A percentile compares a stretch with the other conserved stretches of the same genome.
Conservation (phyloP, 2,329 filamentous ascomycete species). For the Cladosporium sp. region DNA sequence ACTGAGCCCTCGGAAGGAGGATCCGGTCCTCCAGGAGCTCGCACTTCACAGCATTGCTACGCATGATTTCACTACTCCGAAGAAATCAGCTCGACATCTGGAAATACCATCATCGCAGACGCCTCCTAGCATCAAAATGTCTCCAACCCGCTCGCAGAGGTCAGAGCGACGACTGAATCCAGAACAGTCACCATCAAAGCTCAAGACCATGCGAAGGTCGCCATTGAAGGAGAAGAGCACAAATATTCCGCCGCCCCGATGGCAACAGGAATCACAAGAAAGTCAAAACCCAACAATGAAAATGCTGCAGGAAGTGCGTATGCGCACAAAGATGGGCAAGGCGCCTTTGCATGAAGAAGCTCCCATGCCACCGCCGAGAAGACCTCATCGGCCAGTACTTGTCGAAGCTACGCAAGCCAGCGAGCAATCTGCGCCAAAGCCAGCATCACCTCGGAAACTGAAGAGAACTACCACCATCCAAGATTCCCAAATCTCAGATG, state of each 20-base stretch:
- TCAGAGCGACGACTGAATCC: not conserved
- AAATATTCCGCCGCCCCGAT: conserved; percentile 11
- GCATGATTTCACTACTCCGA: conserved; percentile 13
- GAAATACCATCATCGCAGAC: conserved; percentile 21
- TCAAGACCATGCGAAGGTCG: conserved; percentile 3
- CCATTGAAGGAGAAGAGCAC: conserved; percentile 16
- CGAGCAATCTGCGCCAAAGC: not conserved
- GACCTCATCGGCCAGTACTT: not conserved
- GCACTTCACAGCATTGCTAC: conserved; percentile 6
- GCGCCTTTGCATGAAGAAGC: not conserved
- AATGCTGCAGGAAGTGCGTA: conserved; percentile 7
- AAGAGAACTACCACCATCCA: conserved; percentile 10
- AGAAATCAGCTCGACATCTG: conserved; percentile 4
- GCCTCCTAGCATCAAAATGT: conserved; percentile 16
- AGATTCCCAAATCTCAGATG: conserved; percentile 13
- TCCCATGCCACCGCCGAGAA: conserved; percentile 1
- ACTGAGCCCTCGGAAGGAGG: not conserved
- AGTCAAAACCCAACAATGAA: conserved; percentile 7
- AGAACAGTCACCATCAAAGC: not conserved
- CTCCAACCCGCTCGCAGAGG: conserved; percentile 9
- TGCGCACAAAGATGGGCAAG: not conserved
- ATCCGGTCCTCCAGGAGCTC: not conserved
- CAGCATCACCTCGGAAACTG: conserved; percentile 8
- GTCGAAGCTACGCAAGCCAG: not conserved
- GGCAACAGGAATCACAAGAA: conserved; percentile 5